A percentile compares a stretch with the other conserved stretches of the same genome.
Conservation (phyloP, 2,329 filamentous ascomycete genomes). For the Aspergillus sp. region DNA sequence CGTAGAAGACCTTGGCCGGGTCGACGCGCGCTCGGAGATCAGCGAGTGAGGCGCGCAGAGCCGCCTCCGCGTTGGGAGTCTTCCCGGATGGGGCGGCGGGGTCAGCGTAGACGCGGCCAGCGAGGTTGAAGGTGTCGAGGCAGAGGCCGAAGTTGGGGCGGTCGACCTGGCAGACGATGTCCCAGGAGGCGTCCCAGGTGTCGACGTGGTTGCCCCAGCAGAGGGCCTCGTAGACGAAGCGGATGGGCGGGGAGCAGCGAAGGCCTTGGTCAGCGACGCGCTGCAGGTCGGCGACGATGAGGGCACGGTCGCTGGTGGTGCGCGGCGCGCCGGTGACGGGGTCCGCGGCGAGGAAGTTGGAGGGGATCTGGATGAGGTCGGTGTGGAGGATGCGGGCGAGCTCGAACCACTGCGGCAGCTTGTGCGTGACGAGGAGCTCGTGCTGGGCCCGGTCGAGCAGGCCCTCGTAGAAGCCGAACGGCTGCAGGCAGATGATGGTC, state of each 20-base stretch:
- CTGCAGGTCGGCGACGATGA: constrained; percentile 62
- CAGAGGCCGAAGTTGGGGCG: constrained; percentile 73
- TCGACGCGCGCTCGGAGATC: constrained; percentile 58
- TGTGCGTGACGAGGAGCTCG: constrained; percentile 56
- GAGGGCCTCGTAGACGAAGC: constrained; percentile 72
- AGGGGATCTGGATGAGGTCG: constrained; percentile 72
- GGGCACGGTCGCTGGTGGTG: constrained; percentile 51
- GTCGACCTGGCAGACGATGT: constrained; percentile 64
- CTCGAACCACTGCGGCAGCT: constrained; percentile 66
- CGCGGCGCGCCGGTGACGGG: constrained; percentile 35
- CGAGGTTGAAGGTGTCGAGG: constrained; percentile 76
- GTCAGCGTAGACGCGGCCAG: constrained; percentile 69
- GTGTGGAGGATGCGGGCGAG: constrained; percentile 64
- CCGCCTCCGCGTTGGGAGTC: constrained; percentile 54
- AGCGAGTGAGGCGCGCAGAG: constrained; percentile 54
- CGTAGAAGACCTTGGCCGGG: constrained; percentile 66
- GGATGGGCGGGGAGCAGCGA: constrained; percentile 54
- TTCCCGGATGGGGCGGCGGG: constrained; percentile 55
- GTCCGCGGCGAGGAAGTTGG: constrained; percentile 58
- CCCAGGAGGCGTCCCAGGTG: constrained; percentile 71
- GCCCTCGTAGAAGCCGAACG: constrained; percentile 77
- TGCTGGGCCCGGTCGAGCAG: constrained; percentile 63
- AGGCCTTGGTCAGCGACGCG: constrained; percentile 68
- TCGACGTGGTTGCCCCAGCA: constrained; percentile 70
- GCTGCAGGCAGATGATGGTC: constrained; percentile 61